Percentiles rank a stretch among this genome's conserved stretches.
Conservation (phyloP, 345 rosid genomes). For the Populus tremula region DNA sequence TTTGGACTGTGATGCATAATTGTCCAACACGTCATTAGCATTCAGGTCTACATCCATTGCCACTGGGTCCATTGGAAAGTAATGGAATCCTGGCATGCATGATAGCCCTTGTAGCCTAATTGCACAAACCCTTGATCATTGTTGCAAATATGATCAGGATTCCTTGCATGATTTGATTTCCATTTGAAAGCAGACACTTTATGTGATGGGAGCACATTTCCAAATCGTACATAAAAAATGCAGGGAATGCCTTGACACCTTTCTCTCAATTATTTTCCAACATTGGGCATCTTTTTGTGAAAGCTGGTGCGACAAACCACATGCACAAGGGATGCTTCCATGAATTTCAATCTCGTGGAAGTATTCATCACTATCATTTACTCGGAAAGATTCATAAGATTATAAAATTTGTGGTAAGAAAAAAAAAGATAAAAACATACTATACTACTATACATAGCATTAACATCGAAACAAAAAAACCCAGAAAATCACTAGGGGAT, state of each 20-base stretch:
- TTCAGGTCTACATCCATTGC: slow-evolving; percentile 1
- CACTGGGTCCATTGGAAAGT: slow-evolving; percentile 14
- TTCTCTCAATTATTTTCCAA: slow-evolving; percentile 21
- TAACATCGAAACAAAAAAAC: slow-evolving; percentile 21
- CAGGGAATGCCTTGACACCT: slow-evolving; percentile 2
- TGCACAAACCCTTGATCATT: neutral
- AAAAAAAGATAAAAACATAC: slow-evolving; percentile 40
- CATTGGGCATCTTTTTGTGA: neutral
- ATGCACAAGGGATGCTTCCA: slow-evolving; percentile 11
- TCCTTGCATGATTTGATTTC: slow-evolving; percentile 12
- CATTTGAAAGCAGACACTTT: neutral
- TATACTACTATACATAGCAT: slow-evolving; percentile 50
- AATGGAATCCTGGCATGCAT: slow-evolving; percentile 21
- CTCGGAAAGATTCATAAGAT: slow-evolving; percentile 33
- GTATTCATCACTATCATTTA: slow-evolving; percentile 28
- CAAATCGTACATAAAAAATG: neutral
- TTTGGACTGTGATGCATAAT: slow-evolving; percentile 12
- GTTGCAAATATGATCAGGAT: neutral
- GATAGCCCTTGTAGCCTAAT: neutral
- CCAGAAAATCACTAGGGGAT: slow-evolving; percentile 32
- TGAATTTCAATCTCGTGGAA: slow-evolving; percentile 15
- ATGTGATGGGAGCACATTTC: neutral
- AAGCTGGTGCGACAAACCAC: slow-evolving; percentile 3
- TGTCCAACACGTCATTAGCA: neutral
- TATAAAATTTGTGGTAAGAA: slow-evolving; percentile 24